Conservation (phyloP, 257 asterid species). For the Solanum neorickii region DNA sequence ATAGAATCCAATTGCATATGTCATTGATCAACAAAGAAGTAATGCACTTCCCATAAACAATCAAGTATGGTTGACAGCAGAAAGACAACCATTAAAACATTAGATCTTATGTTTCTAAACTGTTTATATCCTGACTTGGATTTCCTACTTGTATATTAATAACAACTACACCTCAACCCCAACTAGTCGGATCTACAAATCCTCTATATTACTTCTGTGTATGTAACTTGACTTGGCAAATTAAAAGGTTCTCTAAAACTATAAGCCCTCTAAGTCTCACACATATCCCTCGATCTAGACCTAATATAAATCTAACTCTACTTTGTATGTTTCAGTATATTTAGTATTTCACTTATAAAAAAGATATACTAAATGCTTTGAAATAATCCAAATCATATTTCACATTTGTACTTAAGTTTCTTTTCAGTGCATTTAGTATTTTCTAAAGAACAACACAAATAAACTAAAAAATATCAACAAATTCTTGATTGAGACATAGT, state of each 20-base stretch:
- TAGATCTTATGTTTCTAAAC: neutral
- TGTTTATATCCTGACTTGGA: neutral
- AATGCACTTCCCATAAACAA: neutral
- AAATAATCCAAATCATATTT: neutral
- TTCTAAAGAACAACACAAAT: neutral
- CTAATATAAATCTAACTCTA: neutral
- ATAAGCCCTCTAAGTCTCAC: neutral
- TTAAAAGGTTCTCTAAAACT: neutral
- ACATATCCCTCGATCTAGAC: neutral
- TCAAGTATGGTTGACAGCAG: neutral
- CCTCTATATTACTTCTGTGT: neutral
- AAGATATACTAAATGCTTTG: neutral
- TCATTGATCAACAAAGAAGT: neutral
- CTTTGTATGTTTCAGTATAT: neutral
- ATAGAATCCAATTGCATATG: neutral
- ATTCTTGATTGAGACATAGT: neutral
- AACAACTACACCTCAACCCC: neutral
- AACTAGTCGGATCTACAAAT: neutral
- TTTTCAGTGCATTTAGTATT: neutral
- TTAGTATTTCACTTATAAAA: neutral
- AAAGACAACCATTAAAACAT: neutral
- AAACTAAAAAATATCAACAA: neutral
- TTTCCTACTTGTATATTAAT: neutral
- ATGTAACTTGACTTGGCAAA: neutral
- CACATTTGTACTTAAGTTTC: neutral